Evolutionary conservation across 768 basidiomycete species (phyloP).

Genomic region (Cystofilobasidium capitatum): DNA sequence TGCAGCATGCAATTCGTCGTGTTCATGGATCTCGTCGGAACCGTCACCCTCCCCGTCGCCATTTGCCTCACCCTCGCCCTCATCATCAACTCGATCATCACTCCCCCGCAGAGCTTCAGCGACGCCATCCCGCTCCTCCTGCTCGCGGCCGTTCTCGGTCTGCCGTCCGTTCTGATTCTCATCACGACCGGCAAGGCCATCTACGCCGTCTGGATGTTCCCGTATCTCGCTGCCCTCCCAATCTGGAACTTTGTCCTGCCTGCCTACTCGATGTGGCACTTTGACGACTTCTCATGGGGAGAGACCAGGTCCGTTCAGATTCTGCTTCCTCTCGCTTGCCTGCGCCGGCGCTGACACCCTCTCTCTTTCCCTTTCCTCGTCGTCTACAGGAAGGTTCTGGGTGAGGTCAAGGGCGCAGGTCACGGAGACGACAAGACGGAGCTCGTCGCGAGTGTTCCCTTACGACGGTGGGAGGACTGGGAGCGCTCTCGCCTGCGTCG

Average conservation of each 20-base stretch:
- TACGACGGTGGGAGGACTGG: slow-evolving; percentile 99
- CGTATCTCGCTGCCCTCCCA: slow-evolving; percentile 83
- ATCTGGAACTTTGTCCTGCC: slow-evolving; percentile 76
- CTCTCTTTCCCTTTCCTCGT: background rate
- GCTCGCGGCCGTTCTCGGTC: slow-evolving; percentile 78
- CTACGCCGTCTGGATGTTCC: slow-evolving; percentile 96
- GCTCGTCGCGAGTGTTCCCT: slow-evolving; percentile 53
- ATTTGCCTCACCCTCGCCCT: slow-evolving; percentile 83
- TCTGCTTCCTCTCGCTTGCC: background rate
- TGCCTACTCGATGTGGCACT: slow-evolving; percentile 96
- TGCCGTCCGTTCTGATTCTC: slow-evolving; percentile 83
- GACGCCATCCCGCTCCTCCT: slow-evolving; percentile 90
- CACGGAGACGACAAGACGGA: slow-evolving; percentile 59
- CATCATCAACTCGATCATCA: slow-evolving; percentile 66
- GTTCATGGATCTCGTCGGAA: slow-evolving; percentile 47
- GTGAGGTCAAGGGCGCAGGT: slow-evolving; percentile 68
- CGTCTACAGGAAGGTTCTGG: slow-evolving; percentile 73
- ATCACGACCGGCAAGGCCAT: slow-evolving; percentile 90
- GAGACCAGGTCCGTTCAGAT: slow-evolving; percentile 66
- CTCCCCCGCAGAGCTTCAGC: slow-evolving; percentile 73
- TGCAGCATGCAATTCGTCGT: too few relatives aligned
- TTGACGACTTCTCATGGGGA: slow-evolving; percentile 99
- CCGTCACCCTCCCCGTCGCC: slow-evolving; percentile 57
- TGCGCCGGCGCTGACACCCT: background rate
- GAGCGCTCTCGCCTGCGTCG: slow-evolving; percentile 90